Evolutionary conservation across 2,329 filamentous ascomycete species (phyloP), one percentile per base, ranked within the genome.

Genomic region (Canariomyces notabilis): DNA sequence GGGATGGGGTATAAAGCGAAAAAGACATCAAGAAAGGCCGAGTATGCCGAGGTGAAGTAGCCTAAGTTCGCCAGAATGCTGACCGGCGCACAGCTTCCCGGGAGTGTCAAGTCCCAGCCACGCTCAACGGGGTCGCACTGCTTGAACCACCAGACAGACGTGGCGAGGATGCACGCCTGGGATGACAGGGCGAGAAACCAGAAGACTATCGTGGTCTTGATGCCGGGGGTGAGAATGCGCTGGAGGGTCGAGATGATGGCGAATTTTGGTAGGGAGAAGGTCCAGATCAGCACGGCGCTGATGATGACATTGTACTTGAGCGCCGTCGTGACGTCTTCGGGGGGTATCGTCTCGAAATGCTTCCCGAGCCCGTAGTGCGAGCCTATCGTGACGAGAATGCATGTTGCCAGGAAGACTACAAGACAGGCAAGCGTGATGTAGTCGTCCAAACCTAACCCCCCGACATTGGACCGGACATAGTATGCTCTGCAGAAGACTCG

Each of bases 191-290:
- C 61, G 8, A 64, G 57, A 3, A 45, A 45, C 62, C 62, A 64
- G 42, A 64, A 62, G 2, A 61, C 29, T 23, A 62, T 37, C 11
- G 52, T 44, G 5, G 61, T 65, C 41, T 56, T 59, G 20, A 31
- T 53, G 8, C 61, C 60, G 40, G 60, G 64, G 22, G 59, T 49
- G 11, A 64, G 51, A 23, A 65, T 64, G 34, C 61, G 59, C 33
- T 63, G 55, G 5, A 65, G 51, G 6, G 56, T 61, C 20, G 59
- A 58, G 46, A 65, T 57, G 42, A 65, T 57, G 41, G 62, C 61
- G 34, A 64, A 64, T 32, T 64, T 65, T 2, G 63, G 63, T 29
- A 65, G 45, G 9, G 62, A 64, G 45, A 64, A 65, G 39, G 57
- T 57, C 62, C 62, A 65, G 44, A 64, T 59, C 12, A 62, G 46